Base-by-base conservation (phyloP, 371 early-diverging fungal genomes). In the Rhizomucor miehei region DNA sequence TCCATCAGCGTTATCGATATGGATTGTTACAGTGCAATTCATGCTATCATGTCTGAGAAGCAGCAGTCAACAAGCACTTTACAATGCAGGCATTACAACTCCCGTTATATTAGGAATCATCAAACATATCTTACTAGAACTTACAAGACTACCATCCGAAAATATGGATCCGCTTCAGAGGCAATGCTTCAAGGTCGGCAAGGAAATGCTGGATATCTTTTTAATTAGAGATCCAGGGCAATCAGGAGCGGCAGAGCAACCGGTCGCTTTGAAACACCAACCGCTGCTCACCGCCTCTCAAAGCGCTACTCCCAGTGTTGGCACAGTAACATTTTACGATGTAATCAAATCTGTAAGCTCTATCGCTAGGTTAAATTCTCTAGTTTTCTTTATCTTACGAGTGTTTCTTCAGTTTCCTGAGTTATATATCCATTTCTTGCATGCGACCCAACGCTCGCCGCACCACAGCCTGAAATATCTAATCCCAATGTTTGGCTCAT, bases 391-490 rank as follows among this genome's bases (percentile, higher is more conserved):
- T 29, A 13, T 39, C 11, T 34, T 38, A n/a, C 3, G 11, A 11
- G 40, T 23, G 14, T 52, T 21, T 10, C 2, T 21, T 25, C 46
- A 76, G 71, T 73, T 71, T 41, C 77, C 77, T n/a, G 71, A 77
- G 47, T 52, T 77, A 9, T 77, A 77, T 51, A 73, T 69, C 0
- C 77, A 77, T 53, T 77, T 77, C 36, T 44, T 70, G n/a, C 71
- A 61, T 57, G 56, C 64, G 19, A 21, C 59, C 37, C 49, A 56
- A 29, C 65, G 14, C 45, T 59, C 1, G 50, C 62, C 20, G 20
- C 51, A 3, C 53, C 60, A 24, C 68, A 77, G 21, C 77, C 77
- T 9, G 60, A 71, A 0, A 71, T 77, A 17, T 50, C 60, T 5
- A 73, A 77, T 51, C 52, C 59, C 24, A 69, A 69, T 19, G 63